Percentiles rank a stretch among this genome's conserved stretches.
phyloP scores from a whole-genome alignment of 2,329 filamentous ascomycete genomes.

The Teratosphaeria epicoccoides region DNA sequence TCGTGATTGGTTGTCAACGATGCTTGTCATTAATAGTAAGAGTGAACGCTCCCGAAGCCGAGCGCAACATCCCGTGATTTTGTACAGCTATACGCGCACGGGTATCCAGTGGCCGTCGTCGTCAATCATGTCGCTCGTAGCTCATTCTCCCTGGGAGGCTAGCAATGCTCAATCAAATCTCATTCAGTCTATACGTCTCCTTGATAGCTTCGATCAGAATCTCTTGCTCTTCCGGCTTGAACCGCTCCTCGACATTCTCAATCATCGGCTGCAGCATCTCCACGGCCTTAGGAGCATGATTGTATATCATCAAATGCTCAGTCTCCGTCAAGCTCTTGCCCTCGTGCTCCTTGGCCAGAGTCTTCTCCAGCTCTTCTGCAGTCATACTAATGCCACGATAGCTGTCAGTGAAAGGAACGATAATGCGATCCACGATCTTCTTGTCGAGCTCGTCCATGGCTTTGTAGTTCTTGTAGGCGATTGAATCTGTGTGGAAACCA shows the following conservation, averaged over 20 bases:
- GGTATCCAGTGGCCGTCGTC: too few relatives aligned
- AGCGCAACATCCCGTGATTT: too few relatives aligned
- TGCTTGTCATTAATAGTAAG: too few relatives aligned
- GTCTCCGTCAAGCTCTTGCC: conserved; percentile 25
- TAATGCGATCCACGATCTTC: conserved; percentile 15
- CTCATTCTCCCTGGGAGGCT: neutral
- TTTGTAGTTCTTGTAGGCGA: conserved; percentile 16
- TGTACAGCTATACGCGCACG: too few relatives aligned
- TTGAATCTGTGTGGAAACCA: conserved; percentile 8
- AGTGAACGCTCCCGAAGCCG: too few relatives aligned
- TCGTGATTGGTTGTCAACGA: too few relatives aligned
- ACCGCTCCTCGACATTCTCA: conserved; percentile 25
- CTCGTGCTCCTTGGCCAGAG: conserved; percentile 21
- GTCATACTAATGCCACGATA: conserved; percentile 16
- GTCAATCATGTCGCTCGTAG: neutral
- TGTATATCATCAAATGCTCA: conserved; percentile 25
- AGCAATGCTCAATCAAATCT: neutral
- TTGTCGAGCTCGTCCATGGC: conserved; percentile 16
- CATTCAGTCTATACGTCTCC: conserved; percentile 12
- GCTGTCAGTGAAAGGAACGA: conserved; percentile 17
- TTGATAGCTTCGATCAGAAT: conserved; percentile 20
- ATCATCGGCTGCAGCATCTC: conserved; percentile 28
- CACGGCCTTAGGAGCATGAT: conserved; percentile 22
- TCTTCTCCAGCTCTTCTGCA: conserved; percentile 15
- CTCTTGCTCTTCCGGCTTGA: conserved; percentile 23